phyloP scores from a whole-genome alignment of 306 rosid species.

The Fragaria vesca region DNA sequence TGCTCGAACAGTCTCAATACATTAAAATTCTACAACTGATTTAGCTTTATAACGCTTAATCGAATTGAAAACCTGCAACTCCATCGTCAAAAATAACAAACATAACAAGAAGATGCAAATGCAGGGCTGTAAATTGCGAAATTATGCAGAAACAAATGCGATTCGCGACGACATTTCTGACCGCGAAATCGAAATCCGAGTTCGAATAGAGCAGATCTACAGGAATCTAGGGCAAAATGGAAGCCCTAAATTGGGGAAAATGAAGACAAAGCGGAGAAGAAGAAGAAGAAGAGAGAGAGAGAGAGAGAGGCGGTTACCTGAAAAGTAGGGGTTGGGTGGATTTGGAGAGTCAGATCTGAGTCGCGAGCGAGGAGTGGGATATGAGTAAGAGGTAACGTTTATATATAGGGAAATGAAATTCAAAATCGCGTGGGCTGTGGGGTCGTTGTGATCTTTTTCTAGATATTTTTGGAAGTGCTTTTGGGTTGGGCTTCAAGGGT shows the following conservation, averaged over 20 bases:
- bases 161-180: background rate
- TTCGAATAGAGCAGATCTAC: background rate
- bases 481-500: background rate
- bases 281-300: no score
- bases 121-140: background rate
- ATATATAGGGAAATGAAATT: constrained; percentile 5
- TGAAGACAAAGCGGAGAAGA: background rate
- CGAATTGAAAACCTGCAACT: constrained; percentile 3
- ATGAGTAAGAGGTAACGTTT: background rate
- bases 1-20: background rate
- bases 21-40: background rate
- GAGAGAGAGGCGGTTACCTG: background rate
- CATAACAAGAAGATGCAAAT: background rate
- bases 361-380: background rate
- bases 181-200: background rate
- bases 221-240: background rate
- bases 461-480: background rate
- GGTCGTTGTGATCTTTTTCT: background rate
- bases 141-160: background rate
- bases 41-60: background rate
- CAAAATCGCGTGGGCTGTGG: constrained; percentile 5
- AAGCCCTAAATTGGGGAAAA: background rate
- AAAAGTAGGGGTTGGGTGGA: background rate
- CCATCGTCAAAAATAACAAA: background rate
- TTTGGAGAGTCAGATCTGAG: constrained; percentile 18